phyloP scores from a whole-genome alignment of 1,284 basidiomycete species.

The Rhodotorula sp. region DNA sequence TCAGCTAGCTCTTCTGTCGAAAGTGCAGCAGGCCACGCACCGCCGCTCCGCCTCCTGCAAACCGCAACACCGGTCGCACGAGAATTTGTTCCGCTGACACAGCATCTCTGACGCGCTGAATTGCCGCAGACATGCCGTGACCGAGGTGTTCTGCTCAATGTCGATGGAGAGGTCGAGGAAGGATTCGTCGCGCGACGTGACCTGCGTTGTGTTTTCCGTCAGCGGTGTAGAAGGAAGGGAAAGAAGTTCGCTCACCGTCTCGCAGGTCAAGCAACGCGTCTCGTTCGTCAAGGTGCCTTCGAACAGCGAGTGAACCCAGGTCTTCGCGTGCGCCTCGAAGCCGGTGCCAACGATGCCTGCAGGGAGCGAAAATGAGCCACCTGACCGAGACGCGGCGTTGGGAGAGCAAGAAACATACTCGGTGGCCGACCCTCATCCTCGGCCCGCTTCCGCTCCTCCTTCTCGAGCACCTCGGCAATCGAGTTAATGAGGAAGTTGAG shows the following conservation, averaged over 20 bases:
- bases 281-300: slow-evolving; percentile 93
- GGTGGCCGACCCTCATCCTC: slow-evolving; percentile 25
- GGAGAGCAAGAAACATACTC: slow-evolving; percentile 4
- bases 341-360: slow-evolving; percentile 42
- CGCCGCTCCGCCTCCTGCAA: slow-evolving; percentile 97
- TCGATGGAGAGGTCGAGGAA: slow-evolving; percentile 98
- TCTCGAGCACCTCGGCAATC: slow-evolving; percentile 87
- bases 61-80: slow-evolving; percentile 94
- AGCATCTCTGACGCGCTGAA: slow-evolving; percentile 99
- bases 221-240: neutral
- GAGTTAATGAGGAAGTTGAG: slow-evolving; percentile 90
- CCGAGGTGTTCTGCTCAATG: slow-evolving; percentile 93
- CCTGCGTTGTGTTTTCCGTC: slow-evolving; percentile 51
- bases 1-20: neutral
- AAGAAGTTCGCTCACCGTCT: slow-evolving; percentile 62
- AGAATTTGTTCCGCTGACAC: slow-evolving; percentile 96
- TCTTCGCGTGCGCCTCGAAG: slow-evolving; percentile 55
- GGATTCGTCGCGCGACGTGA: slow-evolving; percentile 92
- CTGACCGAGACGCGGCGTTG: neutral
- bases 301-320: slow-evolving; percentile 87
- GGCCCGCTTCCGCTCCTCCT: slow-evolving; percentile 52
- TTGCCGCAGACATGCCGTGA: slow-evolving; percentile 90
- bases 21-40: slow-evolving; percentile 53
- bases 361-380: slow-evolving; percentile 46
- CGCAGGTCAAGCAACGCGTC: slow-evolving; percentile 94